Evolutionary conservation across 352 stramenopile species (phyloP).

Genomic region (Globisporangium emineosum): DNA sequence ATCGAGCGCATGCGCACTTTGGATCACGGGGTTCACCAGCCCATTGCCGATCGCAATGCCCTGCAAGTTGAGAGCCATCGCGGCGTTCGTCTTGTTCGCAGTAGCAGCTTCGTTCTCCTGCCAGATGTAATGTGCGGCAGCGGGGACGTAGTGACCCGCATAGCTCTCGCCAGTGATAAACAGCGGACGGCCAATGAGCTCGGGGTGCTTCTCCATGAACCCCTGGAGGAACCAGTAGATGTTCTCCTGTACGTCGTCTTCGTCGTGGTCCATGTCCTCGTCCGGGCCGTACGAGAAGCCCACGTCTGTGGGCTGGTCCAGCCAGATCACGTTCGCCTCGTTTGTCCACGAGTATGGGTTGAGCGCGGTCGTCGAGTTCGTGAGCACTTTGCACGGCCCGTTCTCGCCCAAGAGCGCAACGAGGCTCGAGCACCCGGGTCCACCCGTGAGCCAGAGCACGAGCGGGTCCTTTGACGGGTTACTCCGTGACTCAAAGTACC

Average conservation of each 20-base stretch:
- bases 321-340: conserved; percentile 36
- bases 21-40: conserved; percentile 28
- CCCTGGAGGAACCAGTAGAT: conserved; percentile 39
- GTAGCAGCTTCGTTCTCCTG: conserved; percentile 17
- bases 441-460: conserved; percentile 36
- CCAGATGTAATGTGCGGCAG: conserved; percentile 32
- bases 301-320: conserved; percentile 34
- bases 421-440: conserved; percentile 34
- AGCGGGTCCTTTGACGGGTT: conserved; percentile 25
- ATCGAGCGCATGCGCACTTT: conserved; percentile 42
- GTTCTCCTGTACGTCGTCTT: conserved; percentile 37
- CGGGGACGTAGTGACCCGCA: conserved; percentile 36
- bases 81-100: conserved; percentile 4
- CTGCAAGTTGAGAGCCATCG: conserved; percentile 25
- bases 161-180: conserved; percentile 42
- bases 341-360: conserved; percentile 43
- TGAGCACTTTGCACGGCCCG: conserved; percentile 27
- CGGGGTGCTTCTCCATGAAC: conserved; percentile 31
- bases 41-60: conserved; percentile 43
- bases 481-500: conserved; percentile 34
- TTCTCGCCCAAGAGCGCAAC: conserved; percentile 35
- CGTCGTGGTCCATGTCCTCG: conserved; percentile 28
- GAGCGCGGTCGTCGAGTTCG: conserved; percentile 19
- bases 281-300: conserved; percentile 31
- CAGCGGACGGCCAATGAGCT: conserved; percentile 27